A percentile compares a stretch with the other conserved stretches of the same genome.
phyloP scores from a whole-genome alignment of 1,284 basidiomycete genomes.

The Pseudozyma pruni region DNA sequence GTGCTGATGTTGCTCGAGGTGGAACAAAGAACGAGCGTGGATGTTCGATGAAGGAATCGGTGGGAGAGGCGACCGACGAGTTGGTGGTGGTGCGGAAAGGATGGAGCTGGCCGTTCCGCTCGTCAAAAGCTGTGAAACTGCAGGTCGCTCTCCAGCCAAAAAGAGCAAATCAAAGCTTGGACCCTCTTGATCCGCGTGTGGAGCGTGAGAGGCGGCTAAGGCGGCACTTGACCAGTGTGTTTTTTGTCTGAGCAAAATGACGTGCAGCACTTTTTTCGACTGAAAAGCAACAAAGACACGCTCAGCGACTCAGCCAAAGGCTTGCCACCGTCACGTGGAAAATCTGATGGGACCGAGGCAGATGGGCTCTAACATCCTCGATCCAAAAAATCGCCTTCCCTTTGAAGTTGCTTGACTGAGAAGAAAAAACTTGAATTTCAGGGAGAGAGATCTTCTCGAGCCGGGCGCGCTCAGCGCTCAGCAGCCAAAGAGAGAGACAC shows the following conservation, averaged over 20 bases:
- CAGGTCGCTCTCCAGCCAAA: not conserved
- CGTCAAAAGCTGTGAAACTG: too few species aligned
- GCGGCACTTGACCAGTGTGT: conserved; percentile 15
- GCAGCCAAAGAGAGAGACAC: conserved; percentile 1
- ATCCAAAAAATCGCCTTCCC: not conserved
- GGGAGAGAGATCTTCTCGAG: not conserved
- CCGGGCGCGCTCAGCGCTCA: not conserved
- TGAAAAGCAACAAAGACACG: not conserved
- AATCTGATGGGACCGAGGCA: too few species aligned
- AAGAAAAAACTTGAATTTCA: conserved; percentile 31
- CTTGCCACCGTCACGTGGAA: conserved; percentile 26
- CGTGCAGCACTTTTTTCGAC: too few species aligned
- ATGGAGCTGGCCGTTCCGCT: not conserved
- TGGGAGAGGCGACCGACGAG: conserved; percentile 6
- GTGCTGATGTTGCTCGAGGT: not conserved
- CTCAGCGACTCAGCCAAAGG: conserved; percentile 18
- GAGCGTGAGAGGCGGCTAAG: conserved; percentile 10
- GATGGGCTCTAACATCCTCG: too few species aligned
- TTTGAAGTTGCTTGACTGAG: not conserved
- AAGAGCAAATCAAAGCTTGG: not conserved
- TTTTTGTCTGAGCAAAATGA: conserved; percentile 11
- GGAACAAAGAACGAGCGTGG: not conserved
- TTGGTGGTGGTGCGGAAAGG: conserved; percentile 23
- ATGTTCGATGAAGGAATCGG: not conserved
- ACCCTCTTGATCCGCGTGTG: conserved; percentile 11